These are phyloP conservation scores for Lablab purpureus DNA, from an alignment of 306 rosid genomes.

Conservation along the genomic window DNA sequence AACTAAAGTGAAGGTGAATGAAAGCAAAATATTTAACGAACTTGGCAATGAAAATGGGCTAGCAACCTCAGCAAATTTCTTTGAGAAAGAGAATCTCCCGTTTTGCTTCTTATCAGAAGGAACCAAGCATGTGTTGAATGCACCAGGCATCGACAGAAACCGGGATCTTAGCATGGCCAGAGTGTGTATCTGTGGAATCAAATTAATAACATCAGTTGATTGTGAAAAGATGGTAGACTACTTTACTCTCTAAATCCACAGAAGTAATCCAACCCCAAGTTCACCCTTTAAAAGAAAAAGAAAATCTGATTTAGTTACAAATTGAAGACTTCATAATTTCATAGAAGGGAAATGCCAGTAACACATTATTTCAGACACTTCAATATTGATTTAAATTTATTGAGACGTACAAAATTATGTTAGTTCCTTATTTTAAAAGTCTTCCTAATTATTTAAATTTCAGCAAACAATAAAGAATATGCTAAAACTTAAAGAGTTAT, in stretches of 20 bases:
- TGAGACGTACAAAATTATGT: background rate
- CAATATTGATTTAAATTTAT: background rate
- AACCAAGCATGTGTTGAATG: slow-evolving; percentile 87
- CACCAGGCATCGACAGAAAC: slow-evolving; percentile 93
- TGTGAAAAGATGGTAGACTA: slow-evolving; percentile 32
- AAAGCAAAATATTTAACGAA: slow-evolving; percentile 18
- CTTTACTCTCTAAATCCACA: slow-evolving; percentile 17
- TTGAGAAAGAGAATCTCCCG: slow-evolving; percentile 74
- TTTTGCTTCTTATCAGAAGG: slow-evolving; percentile 80
- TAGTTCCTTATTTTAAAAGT: background rate
- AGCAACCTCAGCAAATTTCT: slow-evolving; percentile 80
- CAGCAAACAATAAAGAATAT: background rate
- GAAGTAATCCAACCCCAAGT: slow-evolving; percentile 25
- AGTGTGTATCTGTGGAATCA: slow-evolving; percentile 79
- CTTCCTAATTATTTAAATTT: background rate
- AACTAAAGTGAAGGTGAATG: slow-evolving; percentile 43
- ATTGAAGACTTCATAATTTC: slow-evolving; percentile 34
- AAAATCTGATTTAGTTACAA: slow-evolving; percentile 36
- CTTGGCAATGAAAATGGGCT: slow-evolving; percentile 40
- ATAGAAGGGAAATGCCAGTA: background rate
- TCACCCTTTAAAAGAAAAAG: slow-evolving; percentile 24
- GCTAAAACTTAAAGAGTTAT: background rate
- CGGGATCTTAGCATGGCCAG: slow-evolving; percentile 90
- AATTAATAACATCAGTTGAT: slow-evolving; percentile 37
- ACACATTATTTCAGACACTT: background rate